Evolutionary conservation across 495 filamentous ascomycete genomes (phyloP).

Genomic region (Podospora pseudopauciseta): DNA sequence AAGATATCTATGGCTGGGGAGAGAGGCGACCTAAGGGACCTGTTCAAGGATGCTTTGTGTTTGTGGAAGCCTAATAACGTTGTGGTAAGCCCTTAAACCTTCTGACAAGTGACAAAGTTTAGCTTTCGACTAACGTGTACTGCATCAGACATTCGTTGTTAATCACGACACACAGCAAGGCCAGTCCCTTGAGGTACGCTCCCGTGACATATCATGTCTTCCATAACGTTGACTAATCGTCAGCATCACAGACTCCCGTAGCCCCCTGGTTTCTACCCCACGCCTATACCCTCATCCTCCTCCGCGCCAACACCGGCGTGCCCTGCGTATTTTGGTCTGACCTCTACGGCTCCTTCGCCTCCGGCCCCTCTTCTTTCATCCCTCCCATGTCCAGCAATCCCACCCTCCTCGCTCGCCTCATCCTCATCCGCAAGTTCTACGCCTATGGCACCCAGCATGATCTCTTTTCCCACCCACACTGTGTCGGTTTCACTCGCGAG

Average conservation of each 20-base stretch:
- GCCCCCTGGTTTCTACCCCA: conserved; percentile 56
- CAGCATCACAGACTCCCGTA: conserved; percentile 45
- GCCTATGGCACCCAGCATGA: conserved; percentile 67
- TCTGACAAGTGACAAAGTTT: neutral
- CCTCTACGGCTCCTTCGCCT: conserved; percentile 62
- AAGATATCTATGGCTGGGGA: conserved; percentile 42
- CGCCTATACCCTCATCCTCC: conserved; percentile 62
- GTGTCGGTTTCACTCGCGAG: conserved; percentile 63
- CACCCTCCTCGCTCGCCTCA: conserved; percentile 53
- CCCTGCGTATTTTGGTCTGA: conserved; percentile 77
- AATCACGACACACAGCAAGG: conserved; percentile 52
- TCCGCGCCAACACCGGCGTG: conserved; percentile 58
- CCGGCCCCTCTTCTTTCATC: conserved; percentile 30
- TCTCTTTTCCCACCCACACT: conserved; percentile 63
- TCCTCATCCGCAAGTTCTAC: conserved; percentile 63
- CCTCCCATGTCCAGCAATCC: conserved; percentile 55
- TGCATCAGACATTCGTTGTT: conserved; percentile 43
- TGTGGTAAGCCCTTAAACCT: conserved; percentile 36
- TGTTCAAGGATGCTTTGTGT: conserved; percentile 62
- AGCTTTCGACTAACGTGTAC: neutral
- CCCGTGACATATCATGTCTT: too few relatives aligned
- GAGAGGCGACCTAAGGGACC: conserved; percentile 43
- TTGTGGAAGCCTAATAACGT: conserved; percentile 56
- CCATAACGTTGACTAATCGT: too few relatives aligned
- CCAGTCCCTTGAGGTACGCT: conserved; percentile 33